phyloP scores from a whole-genome alignment of 768 basidiomycete genomes.

The Amanita polypyramis region DNA sequence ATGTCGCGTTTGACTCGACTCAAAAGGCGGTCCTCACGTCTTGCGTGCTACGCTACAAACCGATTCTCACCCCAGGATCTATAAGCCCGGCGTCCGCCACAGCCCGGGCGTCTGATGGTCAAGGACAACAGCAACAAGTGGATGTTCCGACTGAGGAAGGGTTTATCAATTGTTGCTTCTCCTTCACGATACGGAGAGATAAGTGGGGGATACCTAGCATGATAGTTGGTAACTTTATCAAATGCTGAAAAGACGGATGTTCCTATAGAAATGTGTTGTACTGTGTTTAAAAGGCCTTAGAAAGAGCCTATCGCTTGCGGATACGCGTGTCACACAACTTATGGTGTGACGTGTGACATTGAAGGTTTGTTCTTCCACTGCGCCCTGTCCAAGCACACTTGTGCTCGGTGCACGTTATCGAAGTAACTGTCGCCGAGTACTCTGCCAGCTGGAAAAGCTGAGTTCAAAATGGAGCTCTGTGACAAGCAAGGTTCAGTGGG shows the following conservation, averaged over 20 bases:
- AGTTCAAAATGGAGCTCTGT: no score
- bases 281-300: no score
- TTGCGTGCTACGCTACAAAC: constrained; percentile 78
- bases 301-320: no score
- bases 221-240: constrained; percentile 87
- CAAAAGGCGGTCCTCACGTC: constrained; percentile 92
- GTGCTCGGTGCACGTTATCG: no score
- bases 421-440: no score
- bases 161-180: constrained; percentile 81
- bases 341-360: no score
- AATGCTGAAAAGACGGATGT: constrained; percentile 27
- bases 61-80: constrained; percentile 35
- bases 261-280: no score
- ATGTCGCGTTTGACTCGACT: constrained; percentile 83
- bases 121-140: constrained; percentile 14
- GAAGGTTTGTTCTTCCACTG: no score
- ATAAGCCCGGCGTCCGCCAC: constrained; percentile 18
- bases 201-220: constrained; percentile 83
- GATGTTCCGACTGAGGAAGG: constrained; percentile 47
- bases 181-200: constrained; percentile 80
- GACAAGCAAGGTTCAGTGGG: no score
- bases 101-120: constrained; percentile 18
- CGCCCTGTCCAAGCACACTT: no score
- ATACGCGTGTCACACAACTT: no score
- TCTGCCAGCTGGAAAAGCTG: no score